A percentile compares a stretch with the other conserved stretches of the same genome.
Evolutionary conservation across 1,284 basidiomycete species (phyloP).

Genomic region (Psilocybe mexicana): DNA sequence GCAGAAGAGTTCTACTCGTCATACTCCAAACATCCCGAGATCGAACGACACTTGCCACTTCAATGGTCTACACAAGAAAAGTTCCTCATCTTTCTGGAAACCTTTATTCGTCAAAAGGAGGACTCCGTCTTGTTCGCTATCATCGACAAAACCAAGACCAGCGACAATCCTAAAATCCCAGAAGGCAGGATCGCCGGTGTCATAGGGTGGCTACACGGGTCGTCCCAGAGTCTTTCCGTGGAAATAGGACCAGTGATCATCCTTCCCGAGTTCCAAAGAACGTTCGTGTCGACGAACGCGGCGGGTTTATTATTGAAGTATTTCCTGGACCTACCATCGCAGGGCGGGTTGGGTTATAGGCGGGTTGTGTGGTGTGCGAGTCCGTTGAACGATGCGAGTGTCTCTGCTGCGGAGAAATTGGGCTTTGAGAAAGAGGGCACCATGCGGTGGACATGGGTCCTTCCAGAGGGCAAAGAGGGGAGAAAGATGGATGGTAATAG

Average conservation of each 20-base stretch:
- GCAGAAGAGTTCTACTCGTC: conserved; percentile 28
- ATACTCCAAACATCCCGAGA: conserved; percentile 17
- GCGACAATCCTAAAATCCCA: conserved; percentile 16
- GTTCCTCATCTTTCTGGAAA: conserved; percentile 25
- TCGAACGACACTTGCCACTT: conserved; percentile 28
- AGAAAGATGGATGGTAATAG: conserved; percentile 30
- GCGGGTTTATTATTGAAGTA: conserved; percentile 50
- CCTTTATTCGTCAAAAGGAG: conserved; percentile 18
- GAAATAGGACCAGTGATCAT: conserved; percentile 47
- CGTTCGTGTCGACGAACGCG: conserved; percentile 49
- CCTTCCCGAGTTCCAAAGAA: conserved; percentile 47
- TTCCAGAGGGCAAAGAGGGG: conserved; percentile 38
- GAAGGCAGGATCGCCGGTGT: conserved; percentile 39
- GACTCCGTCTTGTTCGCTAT: conserved; percentile 35
- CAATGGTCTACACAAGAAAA: conserved; percentile 19
- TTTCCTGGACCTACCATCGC: conserved; percentile 49
- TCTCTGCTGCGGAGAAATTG: conserved; percentile 53
- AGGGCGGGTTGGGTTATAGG: conserved; percentile 58
- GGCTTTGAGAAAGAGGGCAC: conserved; percentile 59
- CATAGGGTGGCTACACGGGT: conserved; percentile 38
- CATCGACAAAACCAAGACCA: conserved; percentile 39
- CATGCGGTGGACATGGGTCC: conserved; percentile 49
- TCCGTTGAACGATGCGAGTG: conserved; percentile 47
- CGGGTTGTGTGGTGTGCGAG: conserved; percentile 62
- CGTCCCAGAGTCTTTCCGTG: conserved; percentile 29